Evolutionary conservation across 306 rosid genomes (phyloP).

Genomic region (Cercis canadensis): DNA sequence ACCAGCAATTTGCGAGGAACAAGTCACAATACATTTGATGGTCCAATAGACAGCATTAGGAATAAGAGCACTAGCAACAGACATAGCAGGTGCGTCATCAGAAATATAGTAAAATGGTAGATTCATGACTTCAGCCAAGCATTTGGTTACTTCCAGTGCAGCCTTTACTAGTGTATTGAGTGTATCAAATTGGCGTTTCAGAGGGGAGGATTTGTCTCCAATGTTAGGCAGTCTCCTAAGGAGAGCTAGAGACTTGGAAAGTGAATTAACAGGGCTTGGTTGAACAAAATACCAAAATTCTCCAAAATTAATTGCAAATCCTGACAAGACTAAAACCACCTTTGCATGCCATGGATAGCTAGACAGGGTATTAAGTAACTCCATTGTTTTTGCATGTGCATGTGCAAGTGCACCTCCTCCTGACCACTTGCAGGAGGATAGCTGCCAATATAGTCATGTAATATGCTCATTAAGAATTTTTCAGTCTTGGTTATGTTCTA

Average conservation of each 20-base stretch:
- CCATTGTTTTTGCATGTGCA: slow-evolving; percentile 51
- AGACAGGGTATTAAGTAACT: slow-evolving; percentile 49
- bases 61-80: slow-evolving; percentile 45
- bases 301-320: slow-evolving; percentile 53
- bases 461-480: background rate
- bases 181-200: slow-evolving; percentile 51
- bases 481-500: background rate
- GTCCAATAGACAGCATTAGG: slow-evolving; percentile 68
- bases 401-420: slow-evolving; percentile 51
- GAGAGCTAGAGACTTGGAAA: slow-evolving; percentile 61
- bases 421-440: slow-evolving; percentile 45
- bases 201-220: slow-evolving; percentile 39
- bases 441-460: slow-evolving; percentile 38
- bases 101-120: slow-evolving; percentile 55
- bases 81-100: slow-evolving; percentile 47
- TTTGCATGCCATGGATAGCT: slow-evolving; percentile 67
- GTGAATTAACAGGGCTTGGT: slow-evolving; percentile 43
- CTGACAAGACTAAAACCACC: slow-evolving; percentile 58
- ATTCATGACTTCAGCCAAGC: slow-evolving; percentile 44
- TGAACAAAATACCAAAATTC: slow-evolving; percentile 66
- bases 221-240: slow-evolving; percentile 58
- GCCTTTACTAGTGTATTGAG: slow-evolving; percentile 46
- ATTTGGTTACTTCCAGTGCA: slow-evolving; percentile 39
- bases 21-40: slow-evolving; percentile 54
- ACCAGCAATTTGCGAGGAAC: slow-evolving; percentile 48